Evolutionary conservation across 2,329 filamentous ascomycete species (phyloP).

Genomic region (Aspergillus aculeatus): DNA sequence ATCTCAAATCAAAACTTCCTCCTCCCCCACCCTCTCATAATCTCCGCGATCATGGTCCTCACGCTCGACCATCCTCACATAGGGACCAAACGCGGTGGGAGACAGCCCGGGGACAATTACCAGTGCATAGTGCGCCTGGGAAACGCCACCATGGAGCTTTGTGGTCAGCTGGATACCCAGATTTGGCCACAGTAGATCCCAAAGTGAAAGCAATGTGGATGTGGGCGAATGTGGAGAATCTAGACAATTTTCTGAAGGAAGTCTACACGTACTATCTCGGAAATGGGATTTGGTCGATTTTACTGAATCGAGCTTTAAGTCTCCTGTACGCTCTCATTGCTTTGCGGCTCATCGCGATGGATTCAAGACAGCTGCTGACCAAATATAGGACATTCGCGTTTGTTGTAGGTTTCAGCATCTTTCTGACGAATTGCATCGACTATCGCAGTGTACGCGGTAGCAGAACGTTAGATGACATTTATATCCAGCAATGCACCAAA

Average conservation of each 20-base stretch:
- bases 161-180: slow-evolving; percentile 32
- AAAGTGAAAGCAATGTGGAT: slow-evolving; percentile 84
- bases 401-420: slow-evolving; percentile 76
- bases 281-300: slow-evolving; percentile 80
- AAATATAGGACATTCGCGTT: slow-evolving; percentile 70
- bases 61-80: slow-evolving; percentile 44
- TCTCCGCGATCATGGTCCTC: slow-evolving; percentile 22
- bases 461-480: slow-evolving; percentile 59
- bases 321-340: slow-evolving; percentile 58
- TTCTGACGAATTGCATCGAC: slow-evolving; percentile 82
- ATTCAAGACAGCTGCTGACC: neutral
- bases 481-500: slow-evolving; percentile 71
- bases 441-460: slow-evolving; percentile 69
- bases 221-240: slow-evolving; percentile 87
- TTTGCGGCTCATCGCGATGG: neutral
- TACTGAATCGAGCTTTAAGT: slow-evolving; percentile 69
- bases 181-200: slow-evolving; percentile 51
- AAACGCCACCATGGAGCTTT: slow-evolving; percentile 21
- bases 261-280: slow-evolving; percentile 85
- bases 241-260: slow-evolving; percentile 81
- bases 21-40: slow-evolving; percentile 32
- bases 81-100: slow-evolving; percentile 52
- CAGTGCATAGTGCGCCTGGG: slow-evolving; percentile 22
- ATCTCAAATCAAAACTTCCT: slow-evolving; percentile 40
- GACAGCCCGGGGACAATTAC: slow-evolving; percentile 47